Conservation (phyloP, 2,329 filamentous ascomycete species). For the Zymoseptoria brevis region DNA sequence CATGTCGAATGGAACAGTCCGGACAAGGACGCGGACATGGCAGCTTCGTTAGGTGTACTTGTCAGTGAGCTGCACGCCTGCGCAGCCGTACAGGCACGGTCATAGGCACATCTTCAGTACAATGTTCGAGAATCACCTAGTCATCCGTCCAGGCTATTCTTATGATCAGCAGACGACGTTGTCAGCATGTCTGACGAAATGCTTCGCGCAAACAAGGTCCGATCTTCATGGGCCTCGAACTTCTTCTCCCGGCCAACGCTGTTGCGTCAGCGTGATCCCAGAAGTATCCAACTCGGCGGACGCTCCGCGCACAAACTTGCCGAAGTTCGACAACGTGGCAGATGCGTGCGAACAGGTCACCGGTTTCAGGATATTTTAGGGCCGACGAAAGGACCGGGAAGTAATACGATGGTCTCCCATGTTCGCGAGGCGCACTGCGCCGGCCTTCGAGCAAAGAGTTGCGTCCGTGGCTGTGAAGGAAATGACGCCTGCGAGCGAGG, state of each 20-base stretch:
- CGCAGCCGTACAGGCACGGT: no score
- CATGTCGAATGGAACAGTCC: no score
- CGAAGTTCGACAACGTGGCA: not conserved
- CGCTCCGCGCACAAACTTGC: not conserved
- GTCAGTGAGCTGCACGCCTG: no score
- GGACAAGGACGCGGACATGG: no score
- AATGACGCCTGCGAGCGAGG: not conserved
- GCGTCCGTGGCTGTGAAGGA: not conserved
- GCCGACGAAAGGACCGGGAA: not conserved
- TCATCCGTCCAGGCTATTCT: no score
- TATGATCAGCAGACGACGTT: no score
- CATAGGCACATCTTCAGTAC: no score
- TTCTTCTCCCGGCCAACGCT: not conserved
- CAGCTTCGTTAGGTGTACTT: no score
- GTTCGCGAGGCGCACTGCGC: not conserved
- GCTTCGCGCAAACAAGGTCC: no score
- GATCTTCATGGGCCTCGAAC: no score
- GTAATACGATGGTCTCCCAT: not conserved
- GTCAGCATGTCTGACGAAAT: no score
- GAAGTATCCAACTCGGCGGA: not conserved
- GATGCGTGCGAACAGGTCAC: not conserved
- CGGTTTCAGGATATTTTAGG: not conserved
- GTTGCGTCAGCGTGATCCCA: not conserved
- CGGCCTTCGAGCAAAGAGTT: not conserved
- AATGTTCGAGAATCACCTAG: no score